Percentiles rank a stretch among this genome's conserved stretches.
Evolutionary conservation across 345 rosid species (phyloP).

Genomic region (Corymbia maculata): DNA sequence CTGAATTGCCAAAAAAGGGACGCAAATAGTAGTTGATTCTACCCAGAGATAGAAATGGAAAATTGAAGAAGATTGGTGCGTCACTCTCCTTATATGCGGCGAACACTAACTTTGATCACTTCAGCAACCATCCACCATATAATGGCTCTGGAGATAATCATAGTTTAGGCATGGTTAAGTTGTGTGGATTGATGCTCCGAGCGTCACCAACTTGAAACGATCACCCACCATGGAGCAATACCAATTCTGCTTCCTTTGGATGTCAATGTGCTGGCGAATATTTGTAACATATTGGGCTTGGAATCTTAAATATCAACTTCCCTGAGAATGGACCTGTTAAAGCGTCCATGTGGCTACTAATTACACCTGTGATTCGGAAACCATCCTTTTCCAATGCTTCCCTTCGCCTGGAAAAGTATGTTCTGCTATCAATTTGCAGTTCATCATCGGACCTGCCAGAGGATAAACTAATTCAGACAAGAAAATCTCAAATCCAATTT

Average conservation of each 20-base stretch:
- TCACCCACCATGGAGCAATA: background rate
- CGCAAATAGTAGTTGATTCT: background rate
- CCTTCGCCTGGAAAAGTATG: slow-evolving; percentile 25
- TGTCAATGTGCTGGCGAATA: background rate
- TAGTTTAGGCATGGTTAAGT: background rate
- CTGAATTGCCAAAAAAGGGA: background rate
- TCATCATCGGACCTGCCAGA: slow-evolving; percentile 40
- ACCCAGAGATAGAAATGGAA: background rate
- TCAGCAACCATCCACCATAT: background rate
- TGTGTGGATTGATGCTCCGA: background rate
- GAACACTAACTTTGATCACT: background rate
- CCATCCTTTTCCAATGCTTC: slow-evolving; percentile 19
- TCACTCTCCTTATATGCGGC: background rate
- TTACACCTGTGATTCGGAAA: slow-evolving; percentile 32
- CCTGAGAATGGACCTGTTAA: slow-evolving; percentile 30
- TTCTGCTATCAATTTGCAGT: slow-evolving; percentile 18
- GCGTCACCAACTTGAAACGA: background rate
- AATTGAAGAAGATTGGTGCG: background rate
- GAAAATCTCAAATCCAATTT: background rate
- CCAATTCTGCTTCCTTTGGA: background rate
- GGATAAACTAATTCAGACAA: background rate
- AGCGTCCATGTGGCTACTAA: slow-evolving; percentile 66
- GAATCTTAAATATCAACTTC: slow-evolving; percentile 55
- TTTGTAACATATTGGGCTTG: slow-evolving; percentile 24
- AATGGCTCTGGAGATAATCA: background rate